Conservation (phyloP, 805 yeast species). For the Wickerhamiella brachini region DNA sequence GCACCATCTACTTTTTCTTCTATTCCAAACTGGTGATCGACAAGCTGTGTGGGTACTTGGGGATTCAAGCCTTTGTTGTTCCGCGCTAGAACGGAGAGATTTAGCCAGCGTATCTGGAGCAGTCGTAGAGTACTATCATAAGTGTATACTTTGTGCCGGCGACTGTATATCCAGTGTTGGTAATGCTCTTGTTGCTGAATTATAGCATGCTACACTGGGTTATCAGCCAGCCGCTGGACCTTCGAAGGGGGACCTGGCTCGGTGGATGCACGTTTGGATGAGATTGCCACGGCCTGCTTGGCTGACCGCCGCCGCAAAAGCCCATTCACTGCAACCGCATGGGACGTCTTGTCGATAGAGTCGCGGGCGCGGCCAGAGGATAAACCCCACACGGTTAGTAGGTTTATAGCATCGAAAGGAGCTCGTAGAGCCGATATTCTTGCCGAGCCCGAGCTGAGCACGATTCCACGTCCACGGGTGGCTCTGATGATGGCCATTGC, state of each 20-base stretch:
- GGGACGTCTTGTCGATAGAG: conserved; percentile 46
- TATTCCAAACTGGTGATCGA: conserved; percentile 63
- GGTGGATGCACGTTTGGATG: background rate
- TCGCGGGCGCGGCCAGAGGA: conserved; percentile 46
- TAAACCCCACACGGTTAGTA: conserved; percentile 58
- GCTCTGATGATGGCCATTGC: conserved; percentile 65
- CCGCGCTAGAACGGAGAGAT: too few species aligned
- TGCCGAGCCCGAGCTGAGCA: conserved; percentile 64
- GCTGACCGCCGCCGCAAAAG: conserved; percentile 57
- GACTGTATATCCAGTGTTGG: too few species aligned
- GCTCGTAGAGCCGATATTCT: conserved; percentile 38
- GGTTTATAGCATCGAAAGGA: conserved; percentile 50
- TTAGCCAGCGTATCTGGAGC: too few species aligned
- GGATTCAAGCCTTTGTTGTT: conserved; percentile 71
- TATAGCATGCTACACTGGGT: too few species aligned
- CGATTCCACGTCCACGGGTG: conserved; percentile 63
- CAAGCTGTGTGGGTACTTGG: conserved; percentile 66
- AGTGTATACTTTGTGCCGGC: too few species aligned
- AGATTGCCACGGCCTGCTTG: conserved; percentile 43
- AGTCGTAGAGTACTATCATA: too few species aligned
- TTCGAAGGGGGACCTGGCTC: background rate
- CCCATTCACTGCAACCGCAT: conserved; percentile 57
- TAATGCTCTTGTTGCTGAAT: too few species aligned
- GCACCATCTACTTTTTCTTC: conserved; percentile 50
- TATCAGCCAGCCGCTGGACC: background rate